Evolutionary conservation across 2,329 filamentous ascomycete genomes (phyloP), one percentile per base, ranked within the genome.

Genomic region (Xylaria sp.): DNA sequence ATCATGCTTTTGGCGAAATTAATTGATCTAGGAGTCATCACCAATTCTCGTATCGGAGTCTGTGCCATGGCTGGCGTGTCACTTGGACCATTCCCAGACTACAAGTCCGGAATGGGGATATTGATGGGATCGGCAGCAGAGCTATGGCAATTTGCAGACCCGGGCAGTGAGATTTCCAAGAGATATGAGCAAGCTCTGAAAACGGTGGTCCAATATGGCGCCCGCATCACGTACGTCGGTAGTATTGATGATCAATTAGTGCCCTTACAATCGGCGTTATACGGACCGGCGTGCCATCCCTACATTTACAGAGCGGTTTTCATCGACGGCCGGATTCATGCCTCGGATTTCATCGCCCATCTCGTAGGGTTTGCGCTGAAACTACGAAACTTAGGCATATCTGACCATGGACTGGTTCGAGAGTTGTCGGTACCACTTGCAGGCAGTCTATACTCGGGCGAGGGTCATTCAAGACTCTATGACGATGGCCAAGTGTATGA

Each of bases 211-310:
- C 86, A 90, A 17, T 91, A 93, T 74, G 94, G 94, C 12, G 93
- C 93, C 14, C 89, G 93, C 48, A 88, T 98, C 57, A 92, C 94
- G 0, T 98, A 94, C 78, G 86, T 97, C 67, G 95, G 95, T 62
- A 98, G 94, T 79, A 97, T 99, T 60, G 96, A 99, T 78, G 96
- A 99, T 79, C 96, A 99, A 79, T 85, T 99, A 2, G 94, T 99
- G 14, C 95, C 94, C 3, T 84, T 99, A 77, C 95, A 98, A 89
- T 98, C 94, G 2, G 94, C 95, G 17, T 89, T 96, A 0, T 97
- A 97, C 79, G 92, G 93, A 0, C 92, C 92, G 0, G 89, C 94
- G 3, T 90, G 89, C 21, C 96, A 99, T 76, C 96, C 96, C 0
- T 94, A 98, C 79, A 95, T 98, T 67, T 97, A 94, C 78, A 90